These are phyloP conservation scores for Parmelia sp. DNA, from an alignment of 495 filamentous ascomycete genomes.

Conservation along the genomic window DNA sequence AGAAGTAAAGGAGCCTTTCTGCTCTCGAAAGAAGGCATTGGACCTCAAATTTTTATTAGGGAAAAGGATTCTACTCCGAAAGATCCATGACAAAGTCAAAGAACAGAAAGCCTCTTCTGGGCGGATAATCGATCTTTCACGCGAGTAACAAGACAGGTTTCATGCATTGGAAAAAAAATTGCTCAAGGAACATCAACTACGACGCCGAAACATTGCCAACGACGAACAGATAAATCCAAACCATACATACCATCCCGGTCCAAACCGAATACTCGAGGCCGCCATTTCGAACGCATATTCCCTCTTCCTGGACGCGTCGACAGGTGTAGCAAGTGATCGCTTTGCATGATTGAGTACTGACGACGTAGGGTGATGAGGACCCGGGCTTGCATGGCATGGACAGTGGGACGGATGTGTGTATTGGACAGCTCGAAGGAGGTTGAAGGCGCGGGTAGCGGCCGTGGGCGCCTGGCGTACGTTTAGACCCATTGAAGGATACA, in stretches of 20 bases:
- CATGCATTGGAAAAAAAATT: too few relatives aligned
- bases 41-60: too few relatives aligned
- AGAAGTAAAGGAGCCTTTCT: too few relatives aligned
- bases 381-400: slow-evolving; percentile 85
- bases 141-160: too few relatives aligned
- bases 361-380: slow-evolving; percentile 50
- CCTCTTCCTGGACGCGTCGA: slow-evolving; percentile 65
- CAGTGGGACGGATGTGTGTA: slow-evolving; percentile 84
- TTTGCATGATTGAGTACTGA: slow-evolving; percentile 50
- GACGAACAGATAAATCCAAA: too few relatives aligned
- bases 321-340: slow-evolving; percentile 64
- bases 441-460: slow-evolving; percentile 69
- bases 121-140: too few relatives aligned
- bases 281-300: slow-evolving; percentile 99
- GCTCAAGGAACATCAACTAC: too few relatives aligned
- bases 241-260: slow-evolving; percentile 80
- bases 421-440: slow-evolving; percentile 80
- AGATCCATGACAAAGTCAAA: too few relatives aligned
- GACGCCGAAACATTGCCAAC: too few relatives aligned
- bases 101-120: too few relatives aligned
- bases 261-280: slow-evolving; percentile 87
- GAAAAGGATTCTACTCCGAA: too few relatives aligned
- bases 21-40: too few relatives aligned
- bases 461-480: slow-evolving; percentile 54
- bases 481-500: slow-evolving; percentile 20